phyloP scores from a whole-genome alignment of 139 green algal species.

The Micromonas commoda region DNA sequence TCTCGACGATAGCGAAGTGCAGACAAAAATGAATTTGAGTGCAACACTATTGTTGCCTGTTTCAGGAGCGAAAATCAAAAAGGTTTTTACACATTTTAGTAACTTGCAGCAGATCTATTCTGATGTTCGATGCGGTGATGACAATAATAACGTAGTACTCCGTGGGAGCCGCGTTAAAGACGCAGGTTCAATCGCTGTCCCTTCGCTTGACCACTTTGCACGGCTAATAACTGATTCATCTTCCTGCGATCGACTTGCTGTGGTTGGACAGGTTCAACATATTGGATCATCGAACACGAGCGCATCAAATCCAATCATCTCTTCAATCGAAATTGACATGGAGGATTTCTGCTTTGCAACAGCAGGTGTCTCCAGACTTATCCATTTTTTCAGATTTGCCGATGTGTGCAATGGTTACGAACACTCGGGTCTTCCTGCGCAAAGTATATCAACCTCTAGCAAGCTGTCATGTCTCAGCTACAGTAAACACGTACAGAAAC shows the following conservation, averaged over 20 bases:
- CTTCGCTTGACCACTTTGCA: too few relatives aligned
- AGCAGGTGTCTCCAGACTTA: conserved; percentile 66
- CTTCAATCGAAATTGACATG: conserved; percentile 70
- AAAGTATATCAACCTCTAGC: conserved; percentile 54
- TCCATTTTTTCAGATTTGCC: conserved; percentile 43
- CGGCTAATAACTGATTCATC: too few relatives aligned
- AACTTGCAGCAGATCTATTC: conserved; percentile 2
- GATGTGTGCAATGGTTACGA: not conserved
- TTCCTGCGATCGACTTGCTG: not conserved
- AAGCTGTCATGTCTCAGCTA: conserved; percentile 77
- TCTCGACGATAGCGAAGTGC: too few relatives aligned
- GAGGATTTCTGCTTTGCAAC: conserved; percentile 70
- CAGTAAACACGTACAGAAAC: conserved; percentile 55
- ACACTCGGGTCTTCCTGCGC: too few relatives aligned
- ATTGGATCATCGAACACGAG: not conserved
- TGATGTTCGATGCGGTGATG: not conserved
- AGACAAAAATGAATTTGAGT: too few relatives aligned
- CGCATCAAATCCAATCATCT: conserved; percentile 52
- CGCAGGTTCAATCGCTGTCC: too few relatives aligned
- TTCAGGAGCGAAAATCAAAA: not conserved
- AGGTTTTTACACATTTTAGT: not conserved
- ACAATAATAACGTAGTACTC: too few relatives aligned
- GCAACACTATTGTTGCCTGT: too few relatives aligned
- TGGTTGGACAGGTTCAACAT: conserved; percentile 18
- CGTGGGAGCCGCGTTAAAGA: too few relatives aligned